Base-by-base conservation (phyloP, 495 filamentous ascomycete genomes). In the Penicillium canariense region DNA sequence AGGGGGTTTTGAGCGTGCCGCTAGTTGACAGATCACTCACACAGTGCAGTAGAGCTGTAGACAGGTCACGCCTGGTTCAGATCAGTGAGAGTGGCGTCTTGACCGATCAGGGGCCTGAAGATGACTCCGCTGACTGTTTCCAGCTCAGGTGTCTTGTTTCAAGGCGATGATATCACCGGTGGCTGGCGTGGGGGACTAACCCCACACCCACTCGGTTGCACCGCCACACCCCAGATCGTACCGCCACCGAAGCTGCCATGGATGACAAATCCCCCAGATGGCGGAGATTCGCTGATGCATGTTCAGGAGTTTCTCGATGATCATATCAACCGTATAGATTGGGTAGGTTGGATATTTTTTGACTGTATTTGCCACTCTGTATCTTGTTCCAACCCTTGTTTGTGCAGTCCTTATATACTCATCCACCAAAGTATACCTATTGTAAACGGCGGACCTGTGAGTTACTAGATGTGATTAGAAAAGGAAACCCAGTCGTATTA, bases 91-190 rank as follows among this genome's bases (percentile, higher is more conserved):
- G 40, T 31, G 38, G 31, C 31, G 50, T 40, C 34, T 40, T 39
- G 34, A 12, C 5, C 17, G 36, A 42, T 17, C 26, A 42, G 11
- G 22, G 27, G 42, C 4, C 9, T 23, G 18, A 25, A 38, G 18
- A 18, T 26, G 26, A 31, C 15, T 17, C 27, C 30, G 25, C 9
- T 30, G 35, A 26, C 32, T 14, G 30, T 34, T 23, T 35, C 5
- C 12, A 14, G 28, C 12, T 48, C 31, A 50, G 18, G 8, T 31
- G 14, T 20, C n/a, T 27, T 27, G 12, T 38, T 20, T 52, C 42
- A 28, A 27, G 38, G 43, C 48, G 52, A 65, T 65, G 62, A 65
- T 60, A 65, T 65, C 62, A 65, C 53, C 43, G 46, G 58, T 61
- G 57, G 62, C 62, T 65, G 51, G 50, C 32, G 36, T 59, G 48